Conservation (phyloP, 2,329 filamentous ascomycete genomes). For the Laburnicola sp. region DNA sequence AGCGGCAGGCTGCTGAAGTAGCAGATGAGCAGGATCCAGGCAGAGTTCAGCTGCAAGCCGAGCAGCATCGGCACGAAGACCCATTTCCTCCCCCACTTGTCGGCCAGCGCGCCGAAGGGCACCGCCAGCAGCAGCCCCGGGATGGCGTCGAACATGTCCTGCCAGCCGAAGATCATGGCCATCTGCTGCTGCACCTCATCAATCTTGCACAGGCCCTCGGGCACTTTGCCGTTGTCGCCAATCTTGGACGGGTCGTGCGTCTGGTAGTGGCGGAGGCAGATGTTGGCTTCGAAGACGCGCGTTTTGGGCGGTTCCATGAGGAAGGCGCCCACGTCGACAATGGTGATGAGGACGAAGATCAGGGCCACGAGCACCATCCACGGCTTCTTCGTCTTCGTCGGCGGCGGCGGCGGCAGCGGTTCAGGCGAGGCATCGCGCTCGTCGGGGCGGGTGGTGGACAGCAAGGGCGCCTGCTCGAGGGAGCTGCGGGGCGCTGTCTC, state of each 20-base stretch:
- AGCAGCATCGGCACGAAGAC: conserved; percentile 49
- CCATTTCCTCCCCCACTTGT: conserved; percentile 52
- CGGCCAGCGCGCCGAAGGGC: conserved; percentile 55
- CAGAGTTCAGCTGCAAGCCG: conserved; percentile 43
- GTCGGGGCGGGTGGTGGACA: neutral
- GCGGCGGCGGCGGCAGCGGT: conserved; percentile 5
- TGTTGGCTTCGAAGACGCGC: conserved; percentile 54
- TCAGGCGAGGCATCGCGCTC: conserved; percentile 15
- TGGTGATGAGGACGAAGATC: conserved; percentile 47
- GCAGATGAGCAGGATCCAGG: conserved; percentile 41
- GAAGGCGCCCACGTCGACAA: conserved; percentile 52
- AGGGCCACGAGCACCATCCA: conserved; percentile 40
- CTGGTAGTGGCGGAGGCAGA: conserved; percentile 52
- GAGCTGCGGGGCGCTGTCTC: conserved; percentile 1
- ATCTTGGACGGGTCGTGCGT: conserved; percentile 50
- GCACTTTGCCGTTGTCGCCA: conserved; percentile 46
- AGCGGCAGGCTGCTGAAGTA: conserved; percentile 48
- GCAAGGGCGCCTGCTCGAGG: conserved; percentile 5
- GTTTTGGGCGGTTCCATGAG: conserved; percentile 52
- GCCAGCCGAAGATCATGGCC: conserved; percentile 55
- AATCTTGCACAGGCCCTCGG: conserved; percentile 56
- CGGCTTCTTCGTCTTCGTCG: conserved; percentile 33
- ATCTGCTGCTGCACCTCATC: conserved; percentile 53
- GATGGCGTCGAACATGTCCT: conserved; percentile 53
- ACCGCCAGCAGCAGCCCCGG: conserved; percentile 52